Percentiles rank a stretch among this genome's conserved stretches.
Conservation (phyloP, 2,329 filamentous ascomycete genomes). For the Cercospora beticola region DNA sequence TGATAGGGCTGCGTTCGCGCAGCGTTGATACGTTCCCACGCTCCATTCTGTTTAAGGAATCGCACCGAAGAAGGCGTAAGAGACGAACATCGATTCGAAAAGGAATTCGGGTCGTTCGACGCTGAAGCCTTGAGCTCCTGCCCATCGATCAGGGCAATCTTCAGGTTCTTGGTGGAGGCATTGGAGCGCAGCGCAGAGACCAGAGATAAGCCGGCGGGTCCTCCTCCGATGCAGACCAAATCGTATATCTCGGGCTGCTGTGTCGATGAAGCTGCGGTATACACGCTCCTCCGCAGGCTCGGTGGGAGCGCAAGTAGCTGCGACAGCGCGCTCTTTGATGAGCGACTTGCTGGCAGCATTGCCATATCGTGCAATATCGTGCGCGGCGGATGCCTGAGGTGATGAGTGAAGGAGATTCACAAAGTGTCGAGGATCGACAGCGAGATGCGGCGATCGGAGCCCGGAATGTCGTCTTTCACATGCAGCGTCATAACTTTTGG, state of each 20-base stretch:
- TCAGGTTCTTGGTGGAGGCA: conserved; percentile 63
- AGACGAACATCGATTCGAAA: conserved; percentile 93
- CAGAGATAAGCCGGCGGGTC: conserved; percentile 29
- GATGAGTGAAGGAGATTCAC: neutral
- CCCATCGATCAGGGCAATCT: conserved; percentile 84
- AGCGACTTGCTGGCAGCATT: conserved; percentile 12
- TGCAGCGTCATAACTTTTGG: neutral
- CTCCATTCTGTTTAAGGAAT: conserved; percentile 77
- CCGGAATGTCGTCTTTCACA: conserved; percentile 7
- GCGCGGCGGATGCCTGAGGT: neutral
- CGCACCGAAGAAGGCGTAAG: conserved; percentile 84
- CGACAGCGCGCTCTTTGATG: conserved; percentile 14
- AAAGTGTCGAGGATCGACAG: neutral
- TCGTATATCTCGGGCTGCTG: conserved; percentile 66
- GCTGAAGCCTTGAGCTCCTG: conserved; percentile 74
- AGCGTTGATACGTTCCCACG: conserved; percentile 73
- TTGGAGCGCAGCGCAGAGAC: conserved; percentile 41
- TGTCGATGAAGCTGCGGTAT: conserved; percentile 21
- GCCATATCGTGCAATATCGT: neutral
- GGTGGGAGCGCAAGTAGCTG: conserved; percentile 33
- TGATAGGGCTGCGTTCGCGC: conserved; percentile 82
- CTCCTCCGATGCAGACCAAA: conserved; percentile 30
- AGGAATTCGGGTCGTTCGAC: conserved; percentile 66
- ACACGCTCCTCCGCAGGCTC: conserved; percentile 30
- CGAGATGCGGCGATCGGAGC: conserved; percentile 2